Conservation (phyloP, 768 basidiomycete species). For the Cystobasidium ongulense region DNA sequence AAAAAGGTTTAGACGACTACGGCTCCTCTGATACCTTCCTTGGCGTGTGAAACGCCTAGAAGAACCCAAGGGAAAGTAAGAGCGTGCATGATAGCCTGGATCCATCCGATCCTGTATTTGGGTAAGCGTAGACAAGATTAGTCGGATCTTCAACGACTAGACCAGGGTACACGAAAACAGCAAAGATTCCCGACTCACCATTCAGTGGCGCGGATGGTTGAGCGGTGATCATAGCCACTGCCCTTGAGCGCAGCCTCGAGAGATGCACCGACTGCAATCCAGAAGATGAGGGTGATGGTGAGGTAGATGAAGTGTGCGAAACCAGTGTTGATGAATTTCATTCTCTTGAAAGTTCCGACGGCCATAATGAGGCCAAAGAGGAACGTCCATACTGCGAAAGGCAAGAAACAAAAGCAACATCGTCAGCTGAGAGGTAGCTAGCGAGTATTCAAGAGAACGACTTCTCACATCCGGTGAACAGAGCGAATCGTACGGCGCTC, state of each 20-base stretch:
- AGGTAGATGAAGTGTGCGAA: slow-evolving; percentile 24
- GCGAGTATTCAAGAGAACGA: neutral
- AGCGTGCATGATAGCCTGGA: slow-evolving; percentile 15
- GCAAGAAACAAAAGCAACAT: neutral
- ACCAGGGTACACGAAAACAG: neutral
- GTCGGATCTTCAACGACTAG: neutral
- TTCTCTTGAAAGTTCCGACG: neutral
- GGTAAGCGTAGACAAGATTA: neutral
- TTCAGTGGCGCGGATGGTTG: slow-evolving; percentile 14
- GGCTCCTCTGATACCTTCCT: slow-evolving; percentile 18
- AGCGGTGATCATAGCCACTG: neutral
- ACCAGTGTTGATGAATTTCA: slow-evolving; percentile 25
- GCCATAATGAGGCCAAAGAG: slow-evolving; percentile 19
- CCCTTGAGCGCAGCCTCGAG: neutral
- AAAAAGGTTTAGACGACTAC: slow-evolving; percentile 19
- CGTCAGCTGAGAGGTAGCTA: neutral
- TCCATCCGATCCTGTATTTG: slow-evolving; percentile 10
- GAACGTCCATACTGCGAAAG: slow-evolving; percentile 21
- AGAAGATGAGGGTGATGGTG: slow-evolving; percentile 22
- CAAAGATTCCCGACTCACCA: neutral
- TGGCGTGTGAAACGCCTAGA: slow-evolving; percentile 18
- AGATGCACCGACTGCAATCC: slow-evolving; percentile 19
- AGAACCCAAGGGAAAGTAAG: slow-evolving; percentile 13
- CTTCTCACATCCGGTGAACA: slow-evolving; percentile 2
- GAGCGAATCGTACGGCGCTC: neutral